Conservation (phyloP, 1,284 basidiomycete genomes). For the Rhodotorula mucilaginosa region DNA sequence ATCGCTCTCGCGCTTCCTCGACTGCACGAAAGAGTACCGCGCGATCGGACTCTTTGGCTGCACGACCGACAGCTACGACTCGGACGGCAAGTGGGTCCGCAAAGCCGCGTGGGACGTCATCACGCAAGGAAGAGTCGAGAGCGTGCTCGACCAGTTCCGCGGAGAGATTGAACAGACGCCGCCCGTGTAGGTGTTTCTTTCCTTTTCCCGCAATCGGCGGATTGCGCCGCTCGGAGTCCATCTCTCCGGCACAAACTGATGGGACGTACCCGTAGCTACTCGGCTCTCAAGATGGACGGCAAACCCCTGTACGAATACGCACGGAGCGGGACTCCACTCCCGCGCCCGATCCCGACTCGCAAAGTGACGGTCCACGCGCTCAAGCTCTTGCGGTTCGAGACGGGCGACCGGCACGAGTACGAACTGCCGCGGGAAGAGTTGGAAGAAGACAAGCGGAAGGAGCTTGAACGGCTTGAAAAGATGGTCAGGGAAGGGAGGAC, state of each 20-base stretch:
- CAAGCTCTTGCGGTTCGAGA: constrained; percentile 55
- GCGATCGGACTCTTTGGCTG: constrained; percentile 89
- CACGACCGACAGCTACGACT: constrained; percentile 93
- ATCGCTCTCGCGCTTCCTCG: constrained; percentile 75
- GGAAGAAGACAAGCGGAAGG: constrained; percentile 41
- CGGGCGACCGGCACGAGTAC: constrained; percentile 40
- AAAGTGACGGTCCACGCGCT: constrained; percentile 77
- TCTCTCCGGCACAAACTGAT: too few relatives aligned
- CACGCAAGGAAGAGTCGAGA: constrained; percentile 71
- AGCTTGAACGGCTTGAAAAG: constrained; percentile 62
- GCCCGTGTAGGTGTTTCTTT: constrained; percentile 67
- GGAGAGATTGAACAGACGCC: constrained; percentile 87
- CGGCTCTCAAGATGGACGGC: constrained; percentile 97
- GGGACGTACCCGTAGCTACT: constrained; percentile 64
- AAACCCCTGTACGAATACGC: constrained; percentile 96
- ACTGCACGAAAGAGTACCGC: constrained; percentile 91
- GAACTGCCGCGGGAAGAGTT: constrained; percentile 32
- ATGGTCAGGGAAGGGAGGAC: constrained; percentile 47
- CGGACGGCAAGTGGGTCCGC: constrained; percentile 69
- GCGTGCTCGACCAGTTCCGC: constrained; percentile 69
- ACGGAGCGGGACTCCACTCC: constrained; percentile 80
- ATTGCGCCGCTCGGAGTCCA: too few relatives aligned
- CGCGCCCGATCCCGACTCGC: constrained; percentile 87
- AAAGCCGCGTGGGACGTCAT: constrained; percentile 80
- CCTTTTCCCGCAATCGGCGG: neutral